Conservation (phyloP, 768 basidiomycete genomes). For the Phanerochaete carnosa region DNA sequence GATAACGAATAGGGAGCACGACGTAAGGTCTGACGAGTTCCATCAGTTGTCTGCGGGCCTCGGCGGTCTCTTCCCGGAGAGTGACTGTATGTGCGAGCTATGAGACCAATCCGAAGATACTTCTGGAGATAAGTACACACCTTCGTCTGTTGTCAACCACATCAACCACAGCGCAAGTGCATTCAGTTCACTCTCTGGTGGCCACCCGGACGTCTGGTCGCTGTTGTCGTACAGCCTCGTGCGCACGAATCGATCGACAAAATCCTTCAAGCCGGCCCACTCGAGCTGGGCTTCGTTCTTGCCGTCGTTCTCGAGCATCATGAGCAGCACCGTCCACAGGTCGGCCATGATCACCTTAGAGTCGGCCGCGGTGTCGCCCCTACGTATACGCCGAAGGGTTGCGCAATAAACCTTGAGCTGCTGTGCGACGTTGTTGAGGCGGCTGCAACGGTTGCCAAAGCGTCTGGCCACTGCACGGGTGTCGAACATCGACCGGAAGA, state of each 20-base stretch:
- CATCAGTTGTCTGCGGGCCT: constrained; percentile 27
- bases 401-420: constrained; percentile 39
- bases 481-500: constrained; percentile 62
- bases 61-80: constrained; percentile 12
- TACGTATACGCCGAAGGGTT: constrained; percentile 29
- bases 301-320: constrained; percentile 68
- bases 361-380: constrained; percentile 26
- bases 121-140: constrained; percentile 29
- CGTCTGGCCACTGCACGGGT: constrained; percentile 47
- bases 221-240: constrained; percentile 42
- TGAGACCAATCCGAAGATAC: neutral
- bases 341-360: constrained; percentile 27
- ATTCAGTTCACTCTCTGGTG: constrained; percentile 44
- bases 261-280: constrained; percentile 44
- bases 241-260: constrained; percentile 43
- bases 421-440: constrained; percentile 31
- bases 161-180: constrained; percentile 59
- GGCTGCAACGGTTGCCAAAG: constrained; percentile 37
- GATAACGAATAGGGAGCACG: constrained; percentile 44
- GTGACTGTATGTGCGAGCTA: constrained; percentile 8
- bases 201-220: constrained; percentile 48
- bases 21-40: constrained; percentile 41
- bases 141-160: constrained; percentile 56
- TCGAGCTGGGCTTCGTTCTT: constrained; percentile 57
- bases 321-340: constrained; percentile 48